Conservation (phyloP, 371 early-diverging fungal genomes). For the Lichtheimia hyalospora region DNA sequence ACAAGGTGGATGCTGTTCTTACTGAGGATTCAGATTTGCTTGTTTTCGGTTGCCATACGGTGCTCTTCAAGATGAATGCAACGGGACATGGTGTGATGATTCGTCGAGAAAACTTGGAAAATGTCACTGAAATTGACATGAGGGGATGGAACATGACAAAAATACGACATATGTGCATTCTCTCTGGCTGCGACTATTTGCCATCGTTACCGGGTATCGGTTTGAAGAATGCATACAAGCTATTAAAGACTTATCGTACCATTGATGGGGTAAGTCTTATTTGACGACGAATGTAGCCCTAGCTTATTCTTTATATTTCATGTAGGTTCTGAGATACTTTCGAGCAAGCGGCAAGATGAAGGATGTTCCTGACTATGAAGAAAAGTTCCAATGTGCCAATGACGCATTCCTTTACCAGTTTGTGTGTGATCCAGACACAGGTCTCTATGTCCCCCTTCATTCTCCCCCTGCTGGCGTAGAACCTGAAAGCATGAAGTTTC, state of each 20-base stretch:
- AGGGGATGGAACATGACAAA: constrained; percentile 55
- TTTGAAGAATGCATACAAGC: constrained; percentile 77
- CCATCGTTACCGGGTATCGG: constrained; percentile 87
- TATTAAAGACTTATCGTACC: constrained; percentile 52
- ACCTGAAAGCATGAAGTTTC: constrained; percentile 9
- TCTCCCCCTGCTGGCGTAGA: constrained; percentile 3
- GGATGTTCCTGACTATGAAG: constrained; percentile 60
- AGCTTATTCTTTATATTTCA: not conserved
- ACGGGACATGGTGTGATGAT: constrained; percentile 72
- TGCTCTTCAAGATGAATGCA: constrained; percentile 81
- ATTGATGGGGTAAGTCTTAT: constrained; percentile 36
- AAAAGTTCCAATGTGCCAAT: constrained; percentile 70
- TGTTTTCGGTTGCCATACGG: constrained; percentile 88
- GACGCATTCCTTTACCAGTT: constrained; percentile 81
- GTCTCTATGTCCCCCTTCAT: not conserved
- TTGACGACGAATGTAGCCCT: not conserved
- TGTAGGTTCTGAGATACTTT: constrained; percentile 26
- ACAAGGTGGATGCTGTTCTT: constrained; percentile 78
- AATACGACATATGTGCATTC: constrained; percentile 91
- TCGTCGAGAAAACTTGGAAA: constrained; percentile 7
- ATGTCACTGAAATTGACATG: constrained; percentile 41
- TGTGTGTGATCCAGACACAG: constrained; percentile 67
- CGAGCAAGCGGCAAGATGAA: constrained; percentile 27
- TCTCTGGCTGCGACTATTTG: constrained; percentile 98
- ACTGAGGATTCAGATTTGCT: constrained; percentile 98